Base-by-base conservation (phyloP, 306 rosid genomes). In the Lathyrus aphaca region DNA sequence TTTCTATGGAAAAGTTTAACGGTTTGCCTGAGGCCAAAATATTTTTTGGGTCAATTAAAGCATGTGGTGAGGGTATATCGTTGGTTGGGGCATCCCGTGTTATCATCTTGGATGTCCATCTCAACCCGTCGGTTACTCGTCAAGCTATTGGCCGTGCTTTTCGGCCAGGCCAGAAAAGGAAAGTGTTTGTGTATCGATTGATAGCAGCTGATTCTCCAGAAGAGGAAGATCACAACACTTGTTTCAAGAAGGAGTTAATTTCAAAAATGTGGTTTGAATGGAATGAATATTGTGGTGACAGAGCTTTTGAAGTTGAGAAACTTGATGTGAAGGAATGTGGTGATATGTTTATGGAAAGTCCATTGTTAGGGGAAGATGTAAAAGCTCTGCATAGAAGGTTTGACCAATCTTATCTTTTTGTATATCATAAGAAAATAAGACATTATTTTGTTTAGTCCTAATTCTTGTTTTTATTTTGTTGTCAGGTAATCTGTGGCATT, bases 141-240 rank as follows among this genome's bases (percentile, higher is more conserved):
- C 99, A 94, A 74, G 99, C 97, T 59, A 84, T 94, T 21, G 99
- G 99, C 1, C 96, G 97, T 55, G 97, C 99, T 64, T 94, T 94
- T 55, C 88, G 99, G 15, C 96, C 99, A 0, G 97, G 97, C 18
- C 99, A 94, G 77, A 86, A 7, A n/a, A 94, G 61, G 83, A 87
- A 78, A 57, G 99, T 94, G 0, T 83, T 55, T 54, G 86, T 82
- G 10, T 91, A 94, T 69, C 73, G 97, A 45, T 77, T 94, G 84
- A 81, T 94, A 5, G 90, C 99, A 21, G 95, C 86, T 12, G 90
- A 79, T 68, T 85, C 97, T 44, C 95, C 92, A 0, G 99, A 91
- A 79, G 96, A 88, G 68, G 91, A 82, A 40, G 98, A 93, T 59
- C 88, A 93, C 68, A 12, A 2, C 2, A 74, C 87, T 48, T 88